Percentiles rank a stretch among this genome's conserved stretches.
Evolutionary conservation across 2,329 filamentous ascomycete genomes (phyloP).

Genomic region (Fusarium nygamai): DNA sequence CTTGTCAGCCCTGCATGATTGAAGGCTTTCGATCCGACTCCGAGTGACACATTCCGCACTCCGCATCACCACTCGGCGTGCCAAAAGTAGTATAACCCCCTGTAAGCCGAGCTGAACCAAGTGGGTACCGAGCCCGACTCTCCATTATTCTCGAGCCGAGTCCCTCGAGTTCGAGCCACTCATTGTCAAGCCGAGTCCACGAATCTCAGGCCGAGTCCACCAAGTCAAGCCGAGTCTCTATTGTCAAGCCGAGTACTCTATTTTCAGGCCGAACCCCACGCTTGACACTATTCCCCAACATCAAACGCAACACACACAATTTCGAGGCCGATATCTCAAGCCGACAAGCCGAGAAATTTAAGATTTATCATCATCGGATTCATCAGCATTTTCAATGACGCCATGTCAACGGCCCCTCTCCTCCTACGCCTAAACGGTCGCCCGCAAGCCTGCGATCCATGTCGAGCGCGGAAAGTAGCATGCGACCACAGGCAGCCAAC

Average conservation of each 20-base stretch:
- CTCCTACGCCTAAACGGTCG: constrained; percentile 44
- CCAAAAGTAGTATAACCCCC: constrained; percentile 4
- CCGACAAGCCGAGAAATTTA: constrained; percentile 24
- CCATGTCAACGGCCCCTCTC: constrained; percentile 32
- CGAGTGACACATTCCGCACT: constrained; percentile 33
- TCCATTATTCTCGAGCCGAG: background rate
- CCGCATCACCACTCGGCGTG: constrained; percentile 1
- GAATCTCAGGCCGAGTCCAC: constrained; percentile 5
- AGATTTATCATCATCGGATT: constrained; percentile 19
- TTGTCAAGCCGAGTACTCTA: constrained; percentile 8
- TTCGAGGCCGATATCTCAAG: constrained; percentile 4
- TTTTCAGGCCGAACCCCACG: background rate
- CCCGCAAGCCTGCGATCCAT: constrained; percentile 49
- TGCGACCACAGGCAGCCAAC: constrained; percentile 55
- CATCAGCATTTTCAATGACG: constrained; percentile 4
- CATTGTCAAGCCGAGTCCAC: background rate
- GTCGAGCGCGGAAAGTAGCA: constrained; percentile 54
- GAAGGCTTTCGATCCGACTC: constrained; percentile 5
- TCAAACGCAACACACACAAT: background rate
- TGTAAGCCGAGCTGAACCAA: constrained; percentile 32
- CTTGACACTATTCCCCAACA: background rate
- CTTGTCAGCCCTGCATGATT: constrained; percentile 32
- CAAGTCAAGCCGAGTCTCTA: constrained; percentile 3
- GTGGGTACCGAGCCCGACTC: constrained; percentile 5
- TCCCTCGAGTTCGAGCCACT: background rate